These are phyloP conservation scores for Parietichytrium sp. DNA, from an alignment of 108 stramenopile genomes.

Conservation along the genomic window DNA sequence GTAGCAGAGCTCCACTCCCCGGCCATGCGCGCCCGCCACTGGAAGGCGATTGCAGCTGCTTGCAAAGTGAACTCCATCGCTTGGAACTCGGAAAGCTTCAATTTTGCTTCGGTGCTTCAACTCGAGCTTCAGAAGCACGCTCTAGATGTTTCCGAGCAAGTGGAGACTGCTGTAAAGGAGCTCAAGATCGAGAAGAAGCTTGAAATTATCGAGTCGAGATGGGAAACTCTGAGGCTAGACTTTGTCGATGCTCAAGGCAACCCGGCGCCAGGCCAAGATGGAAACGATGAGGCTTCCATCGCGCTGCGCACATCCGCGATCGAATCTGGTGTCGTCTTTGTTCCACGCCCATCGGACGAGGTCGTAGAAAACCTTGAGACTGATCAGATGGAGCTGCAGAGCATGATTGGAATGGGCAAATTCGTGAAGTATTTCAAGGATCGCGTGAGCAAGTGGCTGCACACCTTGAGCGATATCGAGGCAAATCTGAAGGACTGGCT, in stretches of 20 bases:
- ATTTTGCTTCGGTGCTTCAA: constrained; percentile 69
- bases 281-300: constrained; percentile 71
- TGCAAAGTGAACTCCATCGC: constrained; percentile 73
- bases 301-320: not conserved
- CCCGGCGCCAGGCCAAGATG: too few species aligned
- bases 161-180: constrained; percentile 81
- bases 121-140: constrained; percentile 74
- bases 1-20: constrained; percentile 74
- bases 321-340: too few species aligned
- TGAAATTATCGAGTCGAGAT: constrained; percentile 69
- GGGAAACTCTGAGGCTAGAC: constrained; percentile 71
- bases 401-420: constrained; percentile 83
- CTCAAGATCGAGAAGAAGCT: constrained; percentile 84
- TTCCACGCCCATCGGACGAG: constrained; percentile 78
- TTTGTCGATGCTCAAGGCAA: constrained; percentile 63
- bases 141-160: constrained; percentile 75
- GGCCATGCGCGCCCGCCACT: constrained; percentile 77
- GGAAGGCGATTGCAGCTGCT: constrained; percentile 72
- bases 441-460: constrained; percentile 78
- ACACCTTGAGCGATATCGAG: constrained; percentile 68
- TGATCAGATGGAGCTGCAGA: constrained; percentile 84
- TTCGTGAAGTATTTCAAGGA: constrained; percentile 83
- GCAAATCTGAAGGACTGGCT: constrained; percentile 77
- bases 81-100: constrained; percentile 62
- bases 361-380: constrained; percentile 76